These are phyloP conservation scores for Neurospora sp. DNA, from an alignment of 495 filamentous ascomycete genomes.

Conservation along the genomic window DNA sequence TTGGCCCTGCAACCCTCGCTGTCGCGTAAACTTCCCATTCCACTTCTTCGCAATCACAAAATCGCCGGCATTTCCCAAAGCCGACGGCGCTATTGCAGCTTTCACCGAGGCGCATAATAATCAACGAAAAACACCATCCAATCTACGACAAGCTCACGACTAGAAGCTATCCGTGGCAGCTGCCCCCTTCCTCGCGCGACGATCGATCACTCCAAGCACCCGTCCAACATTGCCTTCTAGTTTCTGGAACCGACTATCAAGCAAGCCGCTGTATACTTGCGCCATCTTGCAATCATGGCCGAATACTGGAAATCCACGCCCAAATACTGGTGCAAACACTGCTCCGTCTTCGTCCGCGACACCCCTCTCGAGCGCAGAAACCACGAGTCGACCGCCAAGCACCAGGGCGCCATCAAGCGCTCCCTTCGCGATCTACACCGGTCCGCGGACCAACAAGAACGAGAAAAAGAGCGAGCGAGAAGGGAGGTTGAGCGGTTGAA, in stretches of 20 bases:
- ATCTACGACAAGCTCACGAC: not conserved
- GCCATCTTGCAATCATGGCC: constrained; percentile 49
- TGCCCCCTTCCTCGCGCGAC: not conserved
- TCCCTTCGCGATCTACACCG: constrained; percentile 82
- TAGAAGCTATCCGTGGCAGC: not conserved
- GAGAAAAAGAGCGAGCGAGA: constrained; percentile 72
- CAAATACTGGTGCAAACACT: constrained; percentile 97
- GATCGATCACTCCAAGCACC: not conserved
- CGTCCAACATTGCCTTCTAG: not conserved
- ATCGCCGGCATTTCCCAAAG: not conserved
- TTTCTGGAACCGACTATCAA: not conserved
- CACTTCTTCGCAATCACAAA: not conserved
- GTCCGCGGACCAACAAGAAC: constrained; percentile 63
- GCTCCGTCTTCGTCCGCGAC: constrained; percentile 82
- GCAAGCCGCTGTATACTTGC: not conserved
- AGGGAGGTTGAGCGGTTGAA: constrained; percentile 80
- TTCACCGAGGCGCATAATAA: not conserved
- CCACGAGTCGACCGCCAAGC: constrained; percentile 81
- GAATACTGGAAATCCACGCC: constrained; percentile 99
- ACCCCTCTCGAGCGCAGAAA: constrained; percentile 81
- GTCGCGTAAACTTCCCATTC: not conserved
- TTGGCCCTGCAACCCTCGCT: not conserved
- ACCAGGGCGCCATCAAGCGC: constrained; percentile 83
- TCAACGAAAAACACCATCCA: not conserved
- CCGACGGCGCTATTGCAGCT: not conserved